phyloP scores from a whole-genome alignment of 495 filamentous ascomycete species.

The Thermothielavioides terrestris region DNA sequence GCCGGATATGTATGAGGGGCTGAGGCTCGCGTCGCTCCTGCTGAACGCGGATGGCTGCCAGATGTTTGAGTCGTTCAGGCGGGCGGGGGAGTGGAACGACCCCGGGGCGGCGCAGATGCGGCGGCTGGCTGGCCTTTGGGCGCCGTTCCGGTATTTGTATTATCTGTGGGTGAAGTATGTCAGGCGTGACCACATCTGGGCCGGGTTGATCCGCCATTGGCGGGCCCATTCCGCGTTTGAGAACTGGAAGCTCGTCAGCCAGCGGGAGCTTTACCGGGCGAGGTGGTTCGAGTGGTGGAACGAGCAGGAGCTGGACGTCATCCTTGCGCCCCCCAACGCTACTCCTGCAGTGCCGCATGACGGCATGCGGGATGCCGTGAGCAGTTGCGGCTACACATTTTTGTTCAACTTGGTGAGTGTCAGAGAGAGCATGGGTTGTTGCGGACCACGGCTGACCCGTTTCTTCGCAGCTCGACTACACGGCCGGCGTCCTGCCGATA shows the following conservation, averaged over 20 bases:
- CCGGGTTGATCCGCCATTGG: slow-evolving; percentile 64
- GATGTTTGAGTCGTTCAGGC: slow-evolving; percentile 70
- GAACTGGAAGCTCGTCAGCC: slow-evolving; percentile 71
- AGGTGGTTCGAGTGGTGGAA: slow-evolving; percentile 82
- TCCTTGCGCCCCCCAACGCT: slow-evolving; percentile 80
- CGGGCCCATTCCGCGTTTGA: slow-evolving; percentile 59
- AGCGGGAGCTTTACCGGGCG: slow-evolving; percentile 67
- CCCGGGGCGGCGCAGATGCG: slow-evolving; percentile 66
- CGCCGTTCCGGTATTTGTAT: slow-evolving; percentile 74
- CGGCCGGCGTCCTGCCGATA: slow-evolving; percentile 75
- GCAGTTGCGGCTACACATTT: slow-evolving; percentile 90
- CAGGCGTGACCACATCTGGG: slow-evolving; percentile 65
- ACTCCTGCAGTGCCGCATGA: slow-evolving; percentile 83
- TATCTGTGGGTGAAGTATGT: slow-evolving; percentile 84
- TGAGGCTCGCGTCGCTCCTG: slow-evolving; percentile 72
- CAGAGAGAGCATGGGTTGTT: background rate
- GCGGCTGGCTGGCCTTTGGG: slow-evolving; percentile 62
- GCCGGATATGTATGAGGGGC: slow-evolving; percentile 60
- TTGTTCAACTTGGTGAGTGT: slow-evolving; percentile 72
- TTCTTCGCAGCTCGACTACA: slow-evolving; percentile 69
- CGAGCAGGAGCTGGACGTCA: slow-evolving; percentile 60
- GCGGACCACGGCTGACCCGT: background rate
- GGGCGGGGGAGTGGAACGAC: slow-evolving; percentile 73
- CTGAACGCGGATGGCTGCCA: slow-evolving; percentile 81
- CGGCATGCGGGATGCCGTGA: slow-evolving; percentile 79